Percentiles rank a stretch among this genome's conserved stretches.
Conservation (phyloP, 2,329 filamentous ascomycete species). For the Aspergillus clavatus region DNA sequence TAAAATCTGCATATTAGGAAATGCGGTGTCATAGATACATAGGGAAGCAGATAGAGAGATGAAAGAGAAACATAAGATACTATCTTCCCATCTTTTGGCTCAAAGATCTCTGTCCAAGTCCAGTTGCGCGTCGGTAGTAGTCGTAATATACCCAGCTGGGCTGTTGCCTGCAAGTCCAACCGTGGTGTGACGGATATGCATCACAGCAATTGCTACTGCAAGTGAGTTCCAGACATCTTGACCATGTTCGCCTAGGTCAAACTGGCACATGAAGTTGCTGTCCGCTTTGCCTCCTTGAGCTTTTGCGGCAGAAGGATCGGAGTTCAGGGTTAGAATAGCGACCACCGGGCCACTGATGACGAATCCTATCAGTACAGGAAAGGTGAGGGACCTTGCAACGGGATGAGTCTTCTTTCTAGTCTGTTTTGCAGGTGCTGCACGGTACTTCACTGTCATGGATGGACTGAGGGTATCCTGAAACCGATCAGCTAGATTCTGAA, state of each 20-base stretch:
- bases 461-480: constrained; percentile 35
- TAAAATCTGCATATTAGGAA: no score
- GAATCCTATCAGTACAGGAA: constrained; percentile 51
- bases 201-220: constrained; percentile 52
- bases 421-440: not conserved
- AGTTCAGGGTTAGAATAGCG: constrained; percentile 49
- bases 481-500: constrained; percentile 40
- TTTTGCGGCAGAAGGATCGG: constrained; percentile 28
- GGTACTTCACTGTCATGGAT: not conserved
- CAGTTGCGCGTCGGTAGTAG: no score
- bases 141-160: no score
- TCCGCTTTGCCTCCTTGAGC: constrained; percentile 9
- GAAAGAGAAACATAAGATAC: no score
- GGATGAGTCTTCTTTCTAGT: not conserved
- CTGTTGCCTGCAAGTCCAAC: constrained; percentile 38
- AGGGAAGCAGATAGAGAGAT: no score
- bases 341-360: constrained; percentile 51
- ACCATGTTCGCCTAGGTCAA: constrained; percentile 49
- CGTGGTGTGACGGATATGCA: constrained; percentile 51
- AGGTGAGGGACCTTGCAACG: constrained; percentile 9
- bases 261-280: constrained; percentile 44
- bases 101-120: constrained; percentile 17
- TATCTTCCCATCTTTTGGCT: no score
- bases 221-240: constrained; percentile 60
- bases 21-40: no score